phyloP scores from a whole-genome alignment of 2,329 filamentous ascomycete species.

The Coniochaeta prunicola region DNA sequence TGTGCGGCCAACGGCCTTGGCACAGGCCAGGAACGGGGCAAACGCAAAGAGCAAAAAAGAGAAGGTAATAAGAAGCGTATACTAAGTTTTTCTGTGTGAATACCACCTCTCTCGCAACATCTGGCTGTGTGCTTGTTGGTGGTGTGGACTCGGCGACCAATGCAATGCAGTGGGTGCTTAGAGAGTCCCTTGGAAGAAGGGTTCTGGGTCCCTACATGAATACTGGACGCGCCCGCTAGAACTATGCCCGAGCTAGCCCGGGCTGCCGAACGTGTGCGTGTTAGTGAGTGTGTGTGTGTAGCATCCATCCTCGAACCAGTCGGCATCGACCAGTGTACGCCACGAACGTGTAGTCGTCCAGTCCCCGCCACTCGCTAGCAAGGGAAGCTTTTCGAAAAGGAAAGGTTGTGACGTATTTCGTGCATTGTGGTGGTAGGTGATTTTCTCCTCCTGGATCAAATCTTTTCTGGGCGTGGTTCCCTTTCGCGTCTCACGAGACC shows the following conservation, averaged over 20 bases:
- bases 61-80: neutral
- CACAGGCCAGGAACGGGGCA: neutral
- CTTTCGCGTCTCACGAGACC: neutral
- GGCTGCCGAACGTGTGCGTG: neutral
- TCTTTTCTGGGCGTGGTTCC: neutral
- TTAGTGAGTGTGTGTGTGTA: neutral
- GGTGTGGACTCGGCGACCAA: neutral
- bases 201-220: neutral
- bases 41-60: too few relatives aligned
- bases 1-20: too few relatives aligned
- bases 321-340: neutral
- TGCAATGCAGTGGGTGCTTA: neutral
- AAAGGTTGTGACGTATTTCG: neutral
- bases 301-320: neutral
- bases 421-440: neutral
- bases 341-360: neutral
- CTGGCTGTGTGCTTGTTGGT: neutral
- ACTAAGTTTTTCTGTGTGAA: too few relatives aligned
- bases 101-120: too few relatives aligned
- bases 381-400: too few relatives aligned
- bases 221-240: slow-evolving; percentile 1
- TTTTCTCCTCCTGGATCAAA: neutral
- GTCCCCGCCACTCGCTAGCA: neutral
- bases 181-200: neutral
- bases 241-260: neutral